phyloP scores from a whole-genome alignment of 2,329 filamentous ascomycete species.

The Macrophomina pseudophaseolina region DNA sequence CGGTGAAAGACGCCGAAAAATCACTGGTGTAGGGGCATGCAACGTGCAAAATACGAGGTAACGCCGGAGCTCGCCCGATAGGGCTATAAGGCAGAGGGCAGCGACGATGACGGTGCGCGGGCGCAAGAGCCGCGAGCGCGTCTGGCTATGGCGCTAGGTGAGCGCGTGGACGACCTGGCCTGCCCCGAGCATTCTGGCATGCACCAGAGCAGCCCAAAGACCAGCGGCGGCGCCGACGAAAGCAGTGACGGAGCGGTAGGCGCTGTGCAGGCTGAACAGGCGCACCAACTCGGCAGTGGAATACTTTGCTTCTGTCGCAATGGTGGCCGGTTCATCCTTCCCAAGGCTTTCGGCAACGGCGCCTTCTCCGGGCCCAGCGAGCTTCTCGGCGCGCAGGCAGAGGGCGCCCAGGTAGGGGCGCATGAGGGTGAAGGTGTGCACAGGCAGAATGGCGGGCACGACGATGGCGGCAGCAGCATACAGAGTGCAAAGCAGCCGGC shows the following conservation, averaged over 20 bases:
- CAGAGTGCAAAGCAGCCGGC: background rate
- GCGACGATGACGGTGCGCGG: background rate
- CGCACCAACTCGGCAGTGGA: conserved; percentile 12
- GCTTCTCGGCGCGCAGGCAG: conserved; percentile 16
- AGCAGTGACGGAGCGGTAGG: conserved; percentile 5
- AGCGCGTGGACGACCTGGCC: background rate
- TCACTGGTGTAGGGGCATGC: background rate
- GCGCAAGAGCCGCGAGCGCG: background rate
- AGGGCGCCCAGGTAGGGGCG: conserved; percentile 16
- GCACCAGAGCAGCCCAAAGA: conserved; percentile 1
- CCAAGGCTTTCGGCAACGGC: background rate
- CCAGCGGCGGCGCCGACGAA: conserved; percentile 13
- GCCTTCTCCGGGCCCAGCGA: conserved; percentile 8
- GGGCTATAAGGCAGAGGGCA: conserved; percentile 5
- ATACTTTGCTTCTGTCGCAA: background rate
- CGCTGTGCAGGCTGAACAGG: conserved; percentile 12
- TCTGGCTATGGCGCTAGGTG: background rate
- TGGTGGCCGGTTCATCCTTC: conserved; percentile 5
- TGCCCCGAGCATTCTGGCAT: background rate
- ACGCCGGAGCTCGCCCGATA: conserved; percentile 10
- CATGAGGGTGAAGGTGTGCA: conserved; percentile 24
- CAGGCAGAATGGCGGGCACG: conserved; percentile 13
- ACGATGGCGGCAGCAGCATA: conserved; percentile 9
- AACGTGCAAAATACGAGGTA: conserved; percentile 18
- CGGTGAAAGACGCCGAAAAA: background rate